Percentiles rank a stretch among this genome's conserved stretches.
phyloP scores from a whole-genome alignment of 805 yeast genomes.

The Pichia gijzeniarum region DNA sequence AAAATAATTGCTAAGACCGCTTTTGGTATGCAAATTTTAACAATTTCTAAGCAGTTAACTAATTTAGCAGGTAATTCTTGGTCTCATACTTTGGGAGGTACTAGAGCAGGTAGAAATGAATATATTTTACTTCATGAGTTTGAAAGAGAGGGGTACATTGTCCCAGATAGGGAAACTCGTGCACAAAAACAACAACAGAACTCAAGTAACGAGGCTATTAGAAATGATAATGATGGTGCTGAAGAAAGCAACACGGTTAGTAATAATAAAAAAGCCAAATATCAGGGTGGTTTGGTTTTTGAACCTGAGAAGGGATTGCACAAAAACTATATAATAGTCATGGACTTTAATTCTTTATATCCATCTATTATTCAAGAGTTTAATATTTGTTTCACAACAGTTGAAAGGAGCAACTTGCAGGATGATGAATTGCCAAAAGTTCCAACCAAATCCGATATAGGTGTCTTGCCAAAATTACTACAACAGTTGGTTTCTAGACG shows the following conservation, averaged over 20 bases:
- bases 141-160: constrained; percentile 66
- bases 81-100: constrained; percentile 91
- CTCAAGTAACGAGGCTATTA: constrained; percentile 10
- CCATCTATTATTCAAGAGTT: constrained; percentile 97
- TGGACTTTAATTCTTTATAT: constrained; percentile 97
- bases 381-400: constrained; percentile 95
- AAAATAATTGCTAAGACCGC: constrained; percentile 72
- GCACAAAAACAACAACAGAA: constrained; percentile 26
- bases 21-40: constrained; percentile 74
- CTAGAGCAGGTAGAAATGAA: constrained; percentile 94
- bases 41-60: constrained; percentile 86
- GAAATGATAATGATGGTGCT: constrained; percentile 29
- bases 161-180: constrained; percentile 59
- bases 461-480: constrained; percentile 81
- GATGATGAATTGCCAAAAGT: constrained; percentile 61
- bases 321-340: constrained; percentile 79
- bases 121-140: constrained; percentile 90
- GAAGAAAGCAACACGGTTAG: constrained; percentile 45
- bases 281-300: constrained; percentile 64
- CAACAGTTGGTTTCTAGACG: constrained; percentile 85
- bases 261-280: constrained; percentile 31
- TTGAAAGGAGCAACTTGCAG: constrained; percentile 51
- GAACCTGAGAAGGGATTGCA: constrained; percentile 96
- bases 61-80: constrained; percentile 95
- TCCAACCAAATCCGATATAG: constrained; percentile 59